Evolutionary conservation across 2,329 filamentous ascomycete species (phyloP).

Genomic region (Drechslerella dactyloides): DNA sequence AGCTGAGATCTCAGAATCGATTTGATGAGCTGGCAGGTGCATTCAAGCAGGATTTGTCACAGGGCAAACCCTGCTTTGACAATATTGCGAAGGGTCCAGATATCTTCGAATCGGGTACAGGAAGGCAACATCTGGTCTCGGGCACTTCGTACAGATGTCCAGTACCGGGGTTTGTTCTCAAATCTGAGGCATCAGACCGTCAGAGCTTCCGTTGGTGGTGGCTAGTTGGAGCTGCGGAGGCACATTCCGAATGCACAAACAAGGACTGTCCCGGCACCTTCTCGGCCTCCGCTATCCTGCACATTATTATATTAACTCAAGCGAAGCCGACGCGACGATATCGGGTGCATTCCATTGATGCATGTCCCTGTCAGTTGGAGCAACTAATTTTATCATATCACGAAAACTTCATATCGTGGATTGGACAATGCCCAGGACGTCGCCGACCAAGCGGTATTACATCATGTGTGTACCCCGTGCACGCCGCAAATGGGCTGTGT

Average conservation of each 20-base stretch:
- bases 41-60: background rate
- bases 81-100: background rate
- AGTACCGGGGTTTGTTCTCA: background rate
- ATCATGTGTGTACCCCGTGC: constrained; percentile 34
- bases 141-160: background rate
- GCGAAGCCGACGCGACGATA: background rate
- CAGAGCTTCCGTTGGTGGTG: background rate
- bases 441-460: constrained; percentile 45
- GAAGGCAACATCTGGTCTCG: background rate
- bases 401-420: background rate
- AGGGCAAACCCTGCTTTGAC: background rate
- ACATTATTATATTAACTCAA: background rate
- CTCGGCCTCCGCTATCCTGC: background rate
- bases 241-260: background rate
- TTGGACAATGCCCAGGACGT: constrained; percentile 14
- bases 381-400: background rate
- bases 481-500: constrained; percentile 19
- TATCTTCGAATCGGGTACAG: background rate
- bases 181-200: background rate
- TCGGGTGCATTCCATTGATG: background rate
- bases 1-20: background rate
- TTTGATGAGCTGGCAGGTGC: background rate
- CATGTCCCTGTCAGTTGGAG: background rate
- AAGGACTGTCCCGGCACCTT: background rate
- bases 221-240: background rate